phyloP scores from a whole-genome alignment of 257 asterid genomes.

The Phtheirospermum japonicum region DNA sequence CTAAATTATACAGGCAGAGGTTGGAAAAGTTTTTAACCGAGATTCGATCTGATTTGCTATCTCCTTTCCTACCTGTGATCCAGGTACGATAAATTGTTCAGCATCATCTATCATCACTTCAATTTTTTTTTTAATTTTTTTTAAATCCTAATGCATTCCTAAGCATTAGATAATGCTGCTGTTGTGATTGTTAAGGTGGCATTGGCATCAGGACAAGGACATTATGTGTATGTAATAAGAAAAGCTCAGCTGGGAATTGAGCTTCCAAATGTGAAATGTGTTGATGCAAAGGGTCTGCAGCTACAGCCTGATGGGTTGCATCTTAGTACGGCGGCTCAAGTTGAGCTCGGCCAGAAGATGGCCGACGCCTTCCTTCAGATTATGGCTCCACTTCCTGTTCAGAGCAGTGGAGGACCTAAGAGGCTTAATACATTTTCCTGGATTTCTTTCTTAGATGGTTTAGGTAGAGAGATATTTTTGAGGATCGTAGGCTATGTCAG shows the following conservation, averaged over 20 bases:
- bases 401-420: slow-evolving; percentile 34
- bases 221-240: slow-evolving; percentile 43
- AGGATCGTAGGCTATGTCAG: too few species aligned
- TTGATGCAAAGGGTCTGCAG: slow-evolving; percentile 61
- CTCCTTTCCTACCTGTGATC: slow-evolving; percentile 38
- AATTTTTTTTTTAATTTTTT: too few species aligned
- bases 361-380: slow-evolving; percentile 44
- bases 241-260: slow-evolving; percentile 53
- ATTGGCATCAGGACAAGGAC: slow-evolving; percentile 60
- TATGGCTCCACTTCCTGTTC: slow-evolving; percentile 43
- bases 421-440: slow-evolving; percentile 29
- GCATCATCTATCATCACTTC: neutral
- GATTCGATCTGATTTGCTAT: slow-evolving; percentile 40
- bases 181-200: slow-evolving; percentile 45
- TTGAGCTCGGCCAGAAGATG: slow-evolving; percentile 49
- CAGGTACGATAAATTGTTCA: slow-evolving; percentile 27
- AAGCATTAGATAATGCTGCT: neutral
- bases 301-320: slow-evolving; percentile 49
- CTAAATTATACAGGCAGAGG: slow-evolving; percentile 37
- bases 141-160: too few species aligned
- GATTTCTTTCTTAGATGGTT: slow-evolving; percentile 28
- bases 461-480: slow-evolving; percentile 2
- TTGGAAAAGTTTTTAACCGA: slow-evolving; percentile 39
- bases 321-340: slow-evolving; percentile 50
- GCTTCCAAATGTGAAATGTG: slow-evolving; percentile 45